phyloP scores from a whole-genome alignment of 768 basidiomycete species.

The Krasilnikovozyma curviuscula region DNA sequence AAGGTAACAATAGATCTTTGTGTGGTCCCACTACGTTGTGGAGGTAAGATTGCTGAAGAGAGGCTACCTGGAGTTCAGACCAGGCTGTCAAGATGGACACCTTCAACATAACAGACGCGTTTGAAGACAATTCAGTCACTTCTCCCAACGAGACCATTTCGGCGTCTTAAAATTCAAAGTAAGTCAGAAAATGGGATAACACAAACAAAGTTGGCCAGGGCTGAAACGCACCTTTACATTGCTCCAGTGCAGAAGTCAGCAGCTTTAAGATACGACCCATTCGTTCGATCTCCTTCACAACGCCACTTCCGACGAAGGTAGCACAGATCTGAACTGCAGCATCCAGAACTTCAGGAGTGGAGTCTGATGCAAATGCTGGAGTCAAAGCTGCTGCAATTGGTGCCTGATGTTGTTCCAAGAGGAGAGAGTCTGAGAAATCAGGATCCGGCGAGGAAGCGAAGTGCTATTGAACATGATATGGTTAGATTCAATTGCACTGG shows the following conservation, averaged over 20 bases:
- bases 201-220: not conserved
- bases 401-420: slow-evolving; percentile 94
- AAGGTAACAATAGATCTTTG: slow-evolving; percentile 45
- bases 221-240: slow-evolving; percentile 55
- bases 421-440: slow-evolving; percentile 68
- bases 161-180: slow-evolving; percentile 36
- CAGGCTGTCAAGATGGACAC: slow-evolving; percentile 85
- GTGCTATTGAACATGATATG: slow-evolving; percentile 34
- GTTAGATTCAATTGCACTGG: not conserved
- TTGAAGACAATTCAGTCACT: slow-evolving; percentile 67
- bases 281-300: slow-evolving; percentile 67
- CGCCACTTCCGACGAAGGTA: slow-evolving; percentile 81
- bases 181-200: not conserved
- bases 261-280: slow-evolving; percentile 92
- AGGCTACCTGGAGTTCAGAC: slow-evolving; percentile 73
- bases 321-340: slow-evolving; percentile 86
- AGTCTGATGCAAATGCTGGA: slow-evolving; percentile 85
- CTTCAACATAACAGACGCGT: slow-evolving; percentile 83
- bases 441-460: slow-evolving; percentile 77
- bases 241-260: slow-evolving; percentile 66
- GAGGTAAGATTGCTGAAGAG: slow-evolving; percentile 48
- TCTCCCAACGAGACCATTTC: slow-evolving; percentile 73
- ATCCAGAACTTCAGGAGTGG: slow-evolving; percentile 83
- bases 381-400: slow-evolving; percentile 94
- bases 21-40: slow-evolving; percentile 65